These are phyloP conservation scores for Infundibulicybe gibba DNA, from an alignment of 768 basidiomycete genomes.

Conservation along the genomic window DNA sequence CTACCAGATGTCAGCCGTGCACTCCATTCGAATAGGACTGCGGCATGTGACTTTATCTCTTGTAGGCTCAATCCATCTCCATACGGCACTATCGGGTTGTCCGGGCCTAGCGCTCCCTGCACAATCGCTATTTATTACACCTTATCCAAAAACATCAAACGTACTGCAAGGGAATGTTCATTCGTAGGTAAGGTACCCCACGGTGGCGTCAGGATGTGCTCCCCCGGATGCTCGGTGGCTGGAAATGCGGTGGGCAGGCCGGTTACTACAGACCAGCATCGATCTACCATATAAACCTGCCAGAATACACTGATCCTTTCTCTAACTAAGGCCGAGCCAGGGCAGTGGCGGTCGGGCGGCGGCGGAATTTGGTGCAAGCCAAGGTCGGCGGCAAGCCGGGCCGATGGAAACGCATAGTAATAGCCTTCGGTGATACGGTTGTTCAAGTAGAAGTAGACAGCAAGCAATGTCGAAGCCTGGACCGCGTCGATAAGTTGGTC, in stretches of 20 bases:
- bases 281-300: conserved; percentile 62
- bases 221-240: conserved; percentile 43
- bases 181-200: conserved; percentile 13
- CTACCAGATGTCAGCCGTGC: too few relatives aligned
- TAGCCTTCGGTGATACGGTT: conserved; percentile 56
- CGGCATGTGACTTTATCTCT: too few relatives aligned
- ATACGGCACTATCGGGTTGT: too few relatives aligned
- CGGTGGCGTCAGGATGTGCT: conserved; percentile 51
- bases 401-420: conserved; percentile 55
- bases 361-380: conserved; percentile 52
- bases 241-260: conserved; percentile 51
- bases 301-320: conserved; percentile 55
- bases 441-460: conserved; percentile 57
- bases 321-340: conserved; percentile 36
- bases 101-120: too few relatives aligned
- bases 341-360: conserved; percentile 26
- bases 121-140: too few relatives aligned
- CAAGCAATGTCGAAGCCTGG: conserved; percentile 57
- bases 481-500: conserved; percentile 57
- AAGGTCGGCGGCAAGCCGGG: conserved; percentile 58
- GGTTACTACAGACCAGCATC: conserved; percentile 54
- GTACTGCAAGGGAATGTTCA: conserved; percentile 10
- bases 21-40: too few relatives aligned
- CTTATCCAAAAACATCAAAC: conserved; percentile 1
- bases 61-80: too few relatives aligned